Evolutionary conservation across 208 protist species (phyloP).

Genomic region (Trypanosoma conorhini): DNA sequence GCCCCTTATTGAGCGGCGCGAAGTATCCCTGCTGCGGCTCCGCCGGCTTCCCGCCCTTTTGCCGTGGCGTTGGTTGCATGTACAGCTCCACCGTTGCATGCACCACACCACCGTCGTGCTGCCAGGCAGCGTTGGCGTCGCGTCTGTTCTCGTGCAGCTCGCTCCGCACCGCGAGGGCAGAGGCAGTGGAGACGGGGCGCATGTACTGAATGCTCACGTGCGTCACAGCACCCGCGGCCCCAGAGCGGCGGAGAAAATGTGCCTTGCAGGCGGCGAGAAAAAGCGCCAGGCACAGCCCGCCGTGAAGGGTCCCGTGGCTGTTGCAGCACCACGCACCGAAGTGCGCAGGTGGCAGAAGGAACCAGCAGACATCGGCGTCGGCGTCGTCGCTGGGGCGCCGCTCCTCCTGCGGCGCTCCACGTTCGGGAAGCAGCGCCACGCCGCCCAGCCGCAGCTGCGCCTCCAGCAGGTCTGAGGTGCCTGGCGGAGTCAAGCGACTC

Average conservation of each 20-base stretch:
- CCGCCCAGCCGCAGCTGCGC: too few species aligned
- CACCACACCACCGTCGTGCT: not conserved
- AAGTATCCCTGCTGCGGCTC: not conserved
- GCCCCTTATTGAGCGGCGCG: not conserved
- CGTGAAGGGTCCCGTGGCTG: conserved; percentile 31
- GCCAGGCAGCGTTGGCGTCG: not conserved
- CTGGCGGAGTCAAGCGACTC: too few species aligned
- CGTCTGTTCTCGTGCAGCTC: not conserved
- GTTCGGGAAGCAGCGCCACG: too few species aligned
- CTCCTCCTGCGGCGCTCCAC: not conserved
- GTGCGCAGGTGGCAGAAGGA: conserved; percentile 5
- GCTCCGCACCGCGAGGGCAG: conserved; percentile 3
- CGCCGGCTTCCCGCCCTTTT: too few species aligned
- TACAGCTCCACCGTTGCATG: conserved; percentile 8
- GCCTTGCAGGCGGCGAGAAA: conserved; percentile 21
- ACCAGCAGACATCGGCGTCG: conserved; percentile 9
- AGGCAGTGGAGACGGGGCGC: conserved; percentile 8
- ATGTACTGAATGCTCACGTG: conserved; percentile 12
- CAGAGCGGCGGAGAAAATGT: conserved; percentile 6
- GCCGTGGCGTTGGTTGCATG: too few species aligned
- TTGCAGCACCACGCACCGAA: conserved; percentile 27
- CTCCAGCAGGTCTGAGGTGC: too few species aligned
- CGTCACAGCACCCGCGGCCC: not conserved
- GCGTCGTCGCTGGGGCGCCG: not conserved
- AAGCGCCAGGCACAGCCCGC: conserved; percentile 25